phyloP scores from a whole-genome alignment of 1,139 yeast genomes.

The Arxiozyma telluris region DNA sequence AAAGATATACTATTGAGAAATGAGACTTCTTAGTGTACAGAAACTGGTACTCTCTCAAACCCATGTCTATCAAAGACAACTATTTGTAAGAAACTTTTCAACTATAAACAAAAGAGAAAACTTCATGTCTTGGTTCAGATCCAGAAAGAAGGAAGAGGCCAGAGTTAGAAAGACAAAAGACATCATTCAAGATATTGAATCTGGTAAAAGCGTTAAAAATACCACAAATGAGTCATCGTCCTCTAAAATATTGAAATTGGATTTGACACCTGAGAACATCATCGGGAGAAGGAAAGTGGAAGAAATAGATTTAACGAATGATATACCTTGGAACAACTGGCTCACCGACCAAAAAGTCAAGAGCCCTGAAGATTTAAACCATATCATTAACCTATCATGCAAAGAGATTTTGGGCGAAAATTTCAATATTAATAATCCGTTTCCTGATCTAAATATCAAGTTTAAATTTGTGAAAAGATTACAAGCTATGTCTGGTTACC shows the following conservation, averaged over 20 bases:
- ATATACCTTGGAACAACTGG: conserved; percentile 31
- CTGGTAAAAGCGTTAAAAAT: conserved; percentile 8
- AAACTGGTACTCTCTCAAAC: neutral
- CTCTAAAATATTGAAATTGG: conserved; percentile 10
- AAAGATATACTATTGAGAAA: too few relatives aligned
- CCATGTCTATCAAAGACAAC: conserved; percentile 3
- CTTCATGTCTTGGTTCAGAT: conserved; percentile 34
- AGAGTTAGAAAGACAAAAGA: conserved; percentile 8
- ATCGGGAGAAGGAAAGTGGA: conserved; percentile 17
- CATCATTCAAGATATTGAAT: conserved; percentile 10
- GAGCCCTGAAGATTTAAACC: conserved; percentile 20
- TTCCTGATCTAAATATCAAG: conserved; percentile 47
- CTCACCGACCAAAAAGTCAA: conserved; percentile 26
- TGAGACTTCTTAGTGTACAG: neutral
- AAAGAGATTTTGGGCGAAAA: conserved; percentile 14
- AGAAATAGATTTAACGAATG: conserved; percentile 6
- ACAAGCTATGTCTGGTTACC: conserved; percentile 52
- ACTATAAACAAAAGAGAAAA: conserved; percentile 14
- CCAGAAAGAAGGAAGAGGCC: conserved; percentile 13
- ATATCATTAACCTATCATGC: conserved; percentile 24
- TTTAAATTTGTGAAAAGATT: conserved; percentile 50
- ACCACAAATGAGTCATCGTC: neutral
- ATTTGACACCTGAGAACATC: conserved; percentile 23
- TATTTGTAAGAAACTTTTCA: neutral
- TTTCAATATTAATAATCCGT: conserved; percentile 4